Evolutionary conservation across 2,329 filamentous ascomycete genomes (phyloP).

Genomic region (Pseudocercospora fuligena): DNA sequence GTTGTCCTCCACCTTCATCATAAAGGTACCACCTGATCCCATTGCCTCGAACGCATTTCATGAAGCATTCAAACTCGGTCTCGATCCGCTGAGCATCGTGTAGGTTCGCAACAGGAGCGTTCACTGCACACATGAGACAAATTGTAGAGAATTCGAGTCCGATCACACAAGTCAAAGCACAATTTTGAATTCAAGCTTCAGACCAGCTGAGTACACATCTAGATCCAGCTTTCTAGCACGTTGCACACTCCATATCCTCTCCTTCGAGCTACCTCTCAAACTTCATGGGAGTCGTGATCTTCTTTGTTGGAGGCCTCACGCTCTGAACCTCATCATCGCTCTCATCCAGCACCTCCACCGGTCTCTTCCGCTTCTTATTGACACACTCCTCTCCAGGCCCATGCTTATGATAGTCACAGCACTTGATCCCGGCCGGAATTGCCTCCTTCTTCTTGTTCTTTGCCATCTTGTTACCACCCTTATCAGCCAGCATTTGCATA

Average conservation of each 20-base stretch:
- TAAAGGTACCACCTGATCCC: background rate
- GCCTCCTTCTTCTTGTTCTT: background rate
- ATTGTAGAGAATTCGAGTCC: background rate
- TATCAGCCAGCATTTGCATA: background rate
- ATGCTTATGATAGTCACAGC: constrained; percentile 8
- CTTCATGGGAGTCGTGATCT: background rate
- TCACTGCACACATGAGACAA: background rate
- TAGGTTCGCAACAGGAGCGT: background rate
- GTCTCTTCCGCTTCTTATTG: constrained; percentile 11
- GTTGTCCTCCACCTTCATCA: background rate
- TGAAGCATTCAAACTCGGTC: background rate
- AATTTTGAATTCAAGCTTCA: background rate
- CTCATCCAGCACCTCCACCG: background rate
- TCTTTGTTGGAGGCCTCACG: background rate
- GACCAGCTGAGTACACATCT: background rate
- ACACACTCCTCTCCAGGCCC: background rate
- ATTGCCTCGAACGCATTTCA: background rate
- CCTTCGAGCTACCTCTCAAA: background rate
- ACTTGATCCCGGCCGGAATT: background rate
- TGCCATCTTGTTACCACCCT: background rate
- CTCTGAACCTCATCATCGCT: background rate
- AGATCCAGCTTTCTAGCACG: background rate
- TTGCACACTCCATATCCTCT: background rate
- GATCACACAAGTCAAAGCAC: background rate
- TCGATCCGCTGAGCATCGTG: background rate